These are phyloP conservation scores for Lentinula raphanica DNA, from an alignment of 768 basidiomycete species.

Conservation along the genomic window DNA sequence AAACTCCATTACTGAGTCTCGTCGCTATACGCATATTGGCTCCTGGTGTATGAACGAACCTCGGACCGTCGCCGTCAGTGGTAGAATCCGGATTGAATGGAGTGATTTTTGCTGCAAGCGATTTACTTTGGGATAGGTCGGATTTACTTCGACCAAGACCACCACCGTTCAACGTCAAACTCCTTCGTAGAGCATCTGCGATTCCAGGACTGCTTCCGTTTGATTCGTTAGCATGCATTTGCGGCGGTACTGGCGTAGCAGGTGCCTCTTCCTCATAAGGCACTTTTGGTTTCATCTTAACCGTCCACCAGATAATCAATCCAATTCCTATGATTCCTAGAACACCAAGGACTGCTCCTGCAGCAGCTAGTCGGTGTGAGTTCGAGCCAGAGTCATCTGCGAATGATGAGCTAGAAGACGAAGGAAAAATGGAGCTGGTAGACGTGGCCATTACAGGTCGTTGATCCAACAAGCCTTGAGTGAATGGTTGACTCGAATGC, in stretches of 20 bases:
- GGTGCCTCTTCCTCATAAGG: not conserved
- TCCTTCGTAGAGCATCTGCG: not conserved
- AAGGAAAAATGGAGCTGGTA: not conserved
- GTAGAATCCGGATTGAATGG: not conserved
- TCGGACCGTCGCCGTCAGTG: not conserved
- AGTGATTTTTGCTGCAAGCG: not conserved
- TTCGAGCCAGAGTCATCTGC: not conserved
- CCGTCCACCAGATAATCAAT: not conserved
- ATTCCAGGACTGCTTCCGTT: not conserved
- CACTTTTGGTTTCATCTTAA: not conserved
- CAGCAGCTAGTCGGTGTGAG: not conserved
- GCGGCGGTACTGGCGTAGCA: not conserved
- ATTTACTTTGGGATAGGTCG: not conserved
- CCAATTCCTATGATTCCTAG: not conserved
- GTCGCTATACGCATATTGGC: not conserved
- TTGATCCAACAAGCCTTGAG: too few species aligned
- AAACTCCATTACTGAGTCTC: not conserved
- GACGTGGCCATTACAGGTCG: not conserved
- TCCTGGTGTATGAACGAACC: slow-evolving; percentile 1
- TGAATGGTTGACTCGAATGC: not conserved
- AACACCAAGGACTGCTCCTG: not conserved
- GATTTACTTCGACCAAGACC: not conserved
- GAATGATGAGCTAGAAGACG: not conserved
- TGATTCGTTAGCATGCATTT: not conserved
- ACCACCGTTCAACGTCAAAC: not conserved